These are phyloP conservation scores for Polyporus tsugae DNA, from an alignment of 1,284 basidiomycete genomes.

Conservation along the genomic window DNA sequence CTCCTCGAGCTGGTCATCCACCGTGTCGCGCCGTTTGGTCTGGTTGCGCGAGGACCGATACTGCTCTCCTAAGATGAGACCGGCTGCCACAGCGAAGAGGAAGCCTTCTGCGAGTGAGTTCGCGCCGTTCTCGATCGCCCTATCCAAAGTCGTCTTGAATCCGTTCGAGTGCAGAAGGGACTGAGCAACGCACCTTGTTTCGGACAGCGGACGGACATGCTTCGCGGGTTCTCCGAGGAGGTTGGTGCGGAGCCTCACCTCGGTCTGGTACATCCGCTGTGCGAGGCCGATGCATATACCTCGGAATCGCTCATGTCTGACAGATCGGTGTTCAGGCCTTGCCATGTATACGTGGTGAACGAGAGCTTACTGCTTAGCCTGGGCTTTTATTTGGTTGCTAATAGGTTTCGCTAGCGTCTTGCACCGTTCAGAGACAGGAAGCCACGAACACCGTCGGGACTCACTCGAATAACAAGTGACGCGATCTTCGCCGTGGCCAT, in stretches of 20 bases:
- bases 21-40: slow-evolving; percentile 75
- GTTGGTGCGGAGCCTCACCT: slow-evolving; percentile 80
- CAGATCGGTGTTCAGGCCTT: not conserved
- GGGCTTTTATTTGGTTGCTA: slow-evolving; percentile 75
- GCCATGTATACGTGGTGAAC: too few species aligned
- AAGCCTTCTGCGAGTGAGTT: slow-evolving; percentile 89
- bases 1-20: slow-evolving; percentile 78
- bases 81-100: slow-evolving; percentile 82
- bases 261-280: slow-evolving; percentile 83
- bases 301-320: slow-evolving; percentile 83
- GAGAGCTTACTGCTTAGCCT: slow-evolving; percentile 76
- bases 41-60: slow-evolving; percentile 81
- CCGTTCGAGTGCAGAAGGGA: not conserved
- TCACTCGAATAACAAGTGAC: slow-evolving; percentile 71
- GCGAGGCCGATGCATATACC: slow-evolving; percentile 80
- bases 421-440: slow-evolving; percentile 34
- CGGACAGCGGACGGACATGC: slow-evolving; percentile 84
- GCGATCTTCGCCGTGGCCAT: slow-evolving; percentile 79
- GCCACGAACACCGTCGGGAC: slow-evolving; percentile 36
- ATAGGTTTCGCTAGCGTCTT: slow-evolving; percentile 91
- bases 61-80: slow-evolving; percentile 80
- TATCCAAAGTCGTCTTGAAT: slow-evolving; percentile 39
- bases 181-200: slow-evolving; percentile 68
- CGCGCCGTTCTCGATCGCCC: slow-evolving; percentile 90
- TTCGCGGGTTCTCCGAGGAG: slow-evolving; percentile 83